Evolutionary conservation across 2,329 filamentous ascomycete species (phyloP).

Genomic region (Fusarium poae): DNA sequence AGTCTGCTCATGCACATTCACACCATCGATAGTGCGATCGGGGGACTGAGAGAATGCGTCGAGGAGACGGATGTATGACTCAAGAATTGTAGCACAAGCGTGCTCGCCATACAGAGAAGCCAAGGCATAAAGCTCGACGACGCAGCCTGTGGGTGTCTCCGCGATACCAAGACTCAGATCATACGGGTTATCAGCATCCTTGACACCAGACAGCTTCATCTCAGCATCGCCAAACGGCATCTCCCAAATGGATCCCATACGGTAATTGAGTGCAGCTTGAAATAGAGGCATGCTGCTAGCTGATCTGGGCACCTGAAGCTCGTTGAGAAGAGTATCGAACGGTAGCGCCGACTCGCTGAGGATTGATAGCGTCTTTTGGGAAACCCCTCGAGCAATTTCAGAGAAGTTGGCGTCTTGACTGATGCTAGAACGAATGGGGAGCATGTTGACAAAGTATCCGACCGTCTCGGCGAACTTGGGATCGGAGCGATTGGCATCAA

Average conservation of each 20-base stretch:
- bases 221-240: neutral
- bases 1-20: neutral
- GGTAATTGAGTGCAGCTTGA: conserved; percentile 14
- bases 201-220: neutral
- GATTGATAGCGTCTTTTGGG: neutral
- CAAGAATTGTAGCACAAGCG: neutral
- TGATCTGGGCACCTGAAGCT: conserved; percentile 3
- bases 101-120: neutral
- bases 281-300: conserved; percentile 6
- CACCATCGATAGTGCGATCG: too few species aligned
- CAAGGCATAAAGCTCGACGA: neutral
- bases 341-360: neutral
- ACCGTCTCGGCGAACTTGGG: neutral
- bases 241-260: neutral
- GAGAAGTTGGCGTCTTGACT: neutral
- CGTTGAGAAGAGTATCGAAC: conserved; percentile 2
- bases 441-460: conserved; percentile 20
- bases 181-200: neutral
- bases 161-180: neutral
- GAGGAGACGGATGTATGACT: neutral
- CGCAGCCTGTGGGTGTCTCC: neutral
- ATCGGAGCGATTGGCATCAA: conserved; percentile 1
- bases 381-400: neutral
- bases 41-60: neutral
- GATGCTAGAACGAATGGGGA: neutral